Percentiles rank a stretch among this genome's conserved stretches.
Evolutionary conservation across 2,329 filamentous ascomycete species (phyloP).

Genomic region (Coniochaeta prunicola): DNA sequence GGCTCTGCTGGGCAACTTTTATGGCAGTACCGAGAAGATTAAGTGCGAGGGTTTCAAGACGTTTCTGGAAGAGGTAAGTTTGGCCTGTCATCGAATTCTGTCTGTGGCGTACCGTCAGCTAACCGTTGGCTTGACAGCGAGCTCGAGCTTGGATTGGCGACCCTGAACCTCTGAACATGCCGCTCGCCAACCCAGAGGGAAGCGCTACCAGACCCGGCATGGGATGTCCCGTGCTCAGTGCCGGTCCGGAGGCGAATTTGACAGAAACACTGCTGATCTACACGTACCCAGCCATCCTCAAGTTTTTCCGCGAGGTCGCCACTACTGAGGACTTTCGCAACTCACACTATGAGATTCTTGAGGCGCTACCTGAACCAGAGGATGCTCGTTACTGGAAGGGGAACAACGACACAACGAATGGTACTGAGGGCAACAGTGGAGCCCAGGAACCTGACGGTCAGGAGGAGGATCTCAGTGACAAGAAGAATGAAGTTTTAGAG

Average conservation of each 20-base stretch:
- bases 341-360: conserved; percentile 9
- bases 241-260: conserved; percentile 53
- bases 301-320: conserved; percentile 19
- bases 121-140: conserved; percentile 33
- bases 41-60: conserved; percentile 34
- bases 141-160: conserved; percentile 55
- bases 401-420: neutral
- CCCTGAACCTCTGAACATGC: conserved; percentile 39
- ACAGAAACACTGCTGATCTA: conserved; percentile 57
- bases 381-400: neutral
- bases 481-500: neutral
- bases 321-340: conserved; percentile 15
- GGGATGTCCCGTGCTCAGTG: conserved; percentile 64
- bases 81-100: neutral
- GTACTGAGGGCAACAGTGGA: too few relatives aligned
- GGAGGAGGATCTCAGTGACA: neutral
- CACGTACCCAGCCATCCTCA: conserved; percentile 16
- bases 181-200: conserved; percentile 44
- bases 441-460: too few relatives aligned
- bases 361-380: neutral
- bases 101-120: neutral
- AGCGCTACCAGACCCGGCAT: conserved; percentile 24
- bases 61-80: conserved; percentile 45
- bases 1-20: conserved; percentile 41
- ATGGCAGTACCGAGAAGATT: conserved; percentile 25